Evolutionary conservation across 768 basidiomycete genomes (phyloP).

Genomic region (Auriscalpium microsporum): DNA sequence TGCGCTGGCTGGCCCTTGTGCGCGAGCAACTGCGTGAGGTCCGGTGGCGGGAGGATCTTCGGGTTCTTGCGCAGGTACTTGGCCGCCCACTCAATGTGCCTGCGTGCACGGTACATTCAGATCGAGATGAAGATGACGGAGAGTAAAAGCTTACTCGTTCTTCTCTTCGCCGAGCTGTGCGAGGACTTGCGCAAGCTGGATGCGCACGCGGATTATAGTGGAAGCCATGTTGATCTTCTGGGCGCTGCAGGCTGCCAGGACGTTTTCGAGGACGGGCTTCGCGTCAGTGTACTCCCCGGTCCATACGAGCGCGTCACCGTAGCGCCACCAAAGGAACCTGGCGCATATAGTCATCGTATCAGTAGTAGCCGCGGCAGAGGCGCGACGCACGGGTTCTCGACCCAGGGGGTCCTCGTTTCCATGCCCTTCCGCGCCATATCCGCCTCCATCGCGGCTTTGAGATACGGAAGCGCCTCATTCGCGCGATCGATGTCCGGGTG

Average conservation of each 20-base stretch:
- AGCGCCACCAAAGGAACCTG: neutral
- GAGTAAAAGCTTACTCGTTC: conserved; percentile 6
- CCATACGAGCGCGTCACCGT: conserved; percentile 2
- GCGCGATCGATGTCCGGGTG: neutral
- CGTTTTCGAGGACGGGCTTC: neutral
- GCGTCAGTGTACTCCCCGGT: conserved; percentile 8
- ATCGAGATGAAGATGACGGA: neutral
- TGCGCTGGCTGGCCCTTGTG: conserved; percentile 4
- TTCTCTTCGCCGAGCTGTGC: conserved; percentile 7
- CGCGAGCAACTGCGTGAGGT: neutral
- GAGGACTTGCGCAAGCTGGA: conserved; percentile 14
- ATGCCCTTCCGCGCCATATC: neutral
- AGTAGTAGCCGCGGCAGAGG: neutral
- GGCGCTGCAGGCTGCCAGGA: neutral
- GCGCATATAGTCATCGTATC: neutral
- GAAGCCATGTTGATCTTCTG: neutral
- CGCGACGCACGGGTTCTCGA: neutral
- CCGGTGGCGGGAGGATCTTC: neutral
- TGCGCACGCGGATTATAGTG: neutral
- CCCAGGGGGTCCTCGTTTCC: neutral
- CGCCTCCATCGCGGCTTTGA: neutral
- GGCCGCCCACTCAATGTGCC: conserved; percentile 10
- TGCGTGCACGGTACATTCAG: neutral
- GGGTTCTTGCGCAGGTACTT: conserved; percentile 19
- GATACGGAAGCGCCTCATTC: neutral